Base-by-base conservation (phyloP, 352 stramenopile species). In the Phytopythium ostracodes region DNA sequence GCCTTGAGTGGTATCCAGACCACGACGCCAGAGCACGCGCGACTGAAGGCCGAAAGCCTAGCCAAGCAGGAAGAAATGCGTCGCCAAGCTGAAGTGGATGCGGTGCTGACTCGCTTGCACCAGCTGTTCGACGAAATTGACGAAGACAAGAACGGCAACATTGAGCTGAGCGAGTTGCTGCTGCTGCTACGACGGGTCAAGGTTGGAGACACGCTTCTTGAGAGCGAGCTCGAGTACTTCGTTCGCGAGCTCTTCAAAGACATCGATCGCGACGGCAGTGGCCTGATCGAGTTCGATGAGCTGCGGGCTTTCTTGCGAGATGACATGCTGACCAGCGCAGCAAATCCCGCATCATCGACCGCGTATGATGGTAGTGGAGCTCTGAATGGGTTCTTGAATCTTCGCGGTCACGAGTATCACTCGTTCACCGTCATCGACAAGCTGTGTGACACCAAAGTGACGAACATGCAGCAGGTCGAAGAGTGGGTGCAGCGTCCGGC, bases 221-320 rank as follows among this genome's bases (percentile, higher is more conserved):
- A 86, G 67, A 79, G 71, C 31, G 82, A 92, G 47, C 62, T 92
- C 27, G 71, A 87, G 50, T 72, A 86, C 40, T 86, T 92, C 33
- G 81, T 84, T 31, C 71, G 74, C 43, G 75, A 78, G 25, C 51
- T 92, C n/a, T 90, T 90, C 51, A 83, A 88, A 40, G 91, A 97
- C 57, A 98, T 98, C 62, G 94, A 98, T 64, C 93, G 95, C 59
- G 90, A 98, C 62, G 82, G 77, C 8, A 92, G 83, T 22, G 92
- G 95, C 0, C 87, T 86, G 52, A 89, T 98, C 29, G 94, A 98
- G 67, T 98, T 99, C 65, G 91, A 98, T 35, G 94, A 98, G 64
- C 96, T 99, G 54, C 73, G 97, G 24, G 84, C 88, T 20, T 92
- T 75, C 61, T 72, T 84, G 54, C 73, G 72, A 9, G 78, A 85